These are phyloP conservation scores for Beauveria asiatica DNA, from an alignment of 2,329 filamentous ascomycete species.

Conservation along the genomic window DNA sequence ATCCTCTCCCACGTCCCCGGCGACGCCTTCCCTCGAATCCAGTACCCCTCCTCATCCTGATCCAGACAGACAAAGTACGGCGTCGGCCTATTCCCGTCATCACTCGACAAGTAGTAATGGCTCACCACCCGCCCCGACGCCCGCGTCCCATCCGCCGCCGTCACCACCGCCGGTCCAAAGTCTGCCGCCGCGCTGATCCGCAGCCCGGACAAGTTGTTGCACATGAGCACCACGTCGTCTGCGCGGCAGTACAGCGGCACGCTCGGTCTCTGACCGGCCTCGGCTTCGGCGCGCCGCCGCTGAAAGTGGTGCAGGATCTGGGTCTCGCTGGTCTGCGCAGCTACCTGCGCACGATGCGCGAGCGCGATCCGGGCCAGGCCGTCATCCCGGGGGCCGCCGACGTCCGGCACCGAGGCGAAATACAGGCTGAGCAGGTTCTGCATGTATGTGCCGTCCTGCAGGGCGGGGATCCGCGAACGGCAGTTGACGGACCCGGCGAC, in stretches of 20 bases:
- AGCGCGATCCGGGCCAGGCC: neutral
- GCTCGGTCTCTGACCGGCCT: neutral
- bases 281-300: neutral
- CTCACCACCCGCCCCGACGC: neutral
- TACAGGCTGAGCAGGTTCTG: neutral
- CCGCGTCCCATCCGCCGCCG: neutral
- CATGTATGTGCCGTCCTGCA: neutral
- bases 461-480: neutral
- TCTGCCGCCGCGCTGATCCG: neutral
- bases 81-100: neutral
- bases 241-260: neutral
- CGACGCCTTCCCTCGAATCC: neutral
- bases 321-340: neutral
- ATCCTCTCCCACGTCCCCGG: neutral
- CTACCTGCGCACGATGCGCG: neutral
- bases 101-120: neutral
- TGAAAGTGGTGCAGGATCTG: neutral
- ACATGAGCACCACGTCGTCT: neutral
- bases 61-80: neutral
- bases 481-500: conserved; percentile 17
- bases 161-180: neutral
- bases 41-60: neutral
- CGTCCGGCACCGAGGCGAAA: neutral
- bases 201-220: conserved; percentile 1
- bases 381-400: neutral